Base-by-base conservation (phyloP, 371 early-diverging fungal genomes). In the Mucor irregularis region DNA sequence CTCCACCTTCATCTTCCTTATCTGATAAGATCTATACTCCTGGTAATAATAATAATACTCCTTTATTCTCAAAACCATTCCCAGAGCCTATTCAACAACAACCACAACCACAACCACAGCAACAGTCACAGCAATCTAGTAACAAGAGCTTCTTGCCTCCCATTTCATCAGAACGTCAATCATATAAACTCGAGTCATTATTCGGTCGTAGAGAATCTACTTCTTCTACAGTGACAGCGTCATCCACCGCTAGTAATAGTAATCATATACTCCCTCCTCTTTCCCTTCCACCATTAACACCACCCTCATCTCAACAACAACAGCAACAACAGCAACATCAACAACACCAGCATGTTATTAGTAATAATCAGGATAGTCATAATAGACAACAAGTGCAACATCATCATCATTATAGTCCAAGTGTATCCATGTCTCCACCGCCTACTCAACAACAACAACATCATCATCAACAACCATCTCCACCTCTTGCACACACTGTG, bases 211-310 rank as follows among this genome's bases (percentile, higher is more conserved):
- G 61, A 45, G 61, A 56, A 8, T 59, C 59, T 6, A 39, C 39
- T 49, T 56, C 67, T 5, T 34, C 67, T 5, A 43, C 53, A 4
- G 48, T 63, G 10, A 25, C 67, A 21, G 37, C 59, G n/a, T 48
- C 53, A 17, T 47, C 48, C 43, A 53, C 49, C 51, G 34, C 47
- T 35, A 24, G 28, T 33, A 37, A 33, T 52, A n/a, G n/a, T n/a
- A n/a, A n/a, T n/a, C n/a, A n/a, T n/a, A n/a, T n/a, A 5, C 45
- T 64, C 34, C 69, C 65, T 34, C 65, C 64, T 11, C 30, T 68
- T 26, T 49, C 67, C 17, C 30, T 49, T 14, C 55, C 61, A 5
- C 61, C 61, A 31, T 33, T 53, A 14, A 55, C 65, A 22, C 52
- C 65, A 4, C 49, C 52, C 19, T 49, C 45, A 22, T 44, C 53